Base-by-base conservation (phyloP, 345 rosid genomes). In the Tarenaya hassleriana region DNA sequence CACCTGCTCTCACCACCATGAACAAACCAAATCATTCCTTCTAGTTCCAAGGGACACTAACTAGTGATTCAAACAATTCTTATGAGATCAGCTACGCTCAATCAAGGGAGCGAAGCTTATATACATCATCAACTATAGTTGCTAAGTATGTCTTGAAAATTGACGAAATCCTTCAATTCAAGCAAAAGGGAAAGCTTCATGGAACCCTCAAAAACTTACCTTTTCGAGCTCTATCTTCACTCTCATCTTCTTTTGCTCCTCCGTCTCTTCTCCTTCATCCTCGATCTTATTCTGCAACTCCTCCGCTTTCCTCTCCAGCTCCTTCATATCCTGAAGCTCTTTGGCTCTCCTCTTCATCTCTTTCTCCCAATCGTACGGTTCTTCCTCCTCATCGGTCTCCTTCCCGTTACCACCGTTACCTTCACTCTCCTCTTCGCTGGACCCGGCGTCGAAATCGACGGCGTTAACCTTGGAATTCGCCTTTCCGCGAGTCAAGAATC, bases 141-240 rank as follows among this genome's bases (percentile, higher is more conserved):
- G 29, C 29, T 5, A 24, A 2, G 2, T 24, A 24, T 24, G 29
- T 5, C 29, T 24, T 24, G 29, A 24, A 24, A 2, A 24, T 24
- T 24, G 29, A 24, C 3, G 2, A 2, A 2, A 2, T 24, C 5
- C 5, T 24, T 24, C 29, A 24, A 24, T 24, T 24, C 5, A 24
- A 24, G 29, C 2, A 24, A 24, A 24, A 24, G 29, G 29, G 5
- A 2, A 24, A 24, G 29, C 29, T 24, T 24, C 19, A 19, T 13
- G 8, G 29, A 18, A 42, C n/a, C 37, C 21, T 14, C n/a, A 33
- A 24, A 33, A 13, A 24, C 8, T 7, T 18, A 84, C 88, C 86
- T 84, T 84, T 53, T 84, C 80, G 45, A 84, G 86, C 62, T 84
- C 94, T 69, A 66, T 81, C 67, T 70, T 61, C 49, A 84, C 83